Percentiles rank a stretch among this genome's conserved stretches.
Evolutionary conservation across 2,329 filamentous ascomycete genomes (phyloP).

Genomic region (Trichoderma sp.): DNA sequence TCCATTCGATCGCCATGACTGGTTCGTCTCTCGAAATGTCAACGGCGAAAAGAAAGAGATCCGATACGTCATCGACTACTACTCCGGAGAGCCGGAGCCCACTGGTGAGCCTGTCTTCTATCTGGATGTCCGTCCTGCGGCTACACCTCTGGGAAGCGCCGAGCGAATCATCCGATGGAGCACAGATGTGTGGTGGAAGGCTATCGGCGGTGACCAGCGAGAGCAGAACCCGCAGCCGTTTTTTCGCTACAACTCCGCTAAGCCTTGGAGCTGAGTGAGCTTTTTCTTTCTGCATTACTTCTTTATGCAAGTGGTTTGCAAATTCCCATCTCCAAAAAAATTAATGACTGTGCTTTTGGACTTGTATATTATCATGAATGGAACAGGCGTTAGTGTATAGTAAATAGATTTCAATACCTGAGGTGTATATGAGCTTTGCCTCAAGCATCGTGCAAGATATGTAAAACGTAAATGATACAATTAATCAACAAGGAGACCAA

Average conservation of each 20-base stretch:
- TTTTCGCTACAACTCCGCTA: slow-evolving; percentile 32
- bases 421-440: not conserved
- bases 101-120: slow-evolving; percentile 93
- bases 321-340: slow-evolving; percentile 20
- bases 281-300: not conserved
- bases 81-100: slow-evolving; percentile 70
- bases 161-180: slow-evolving; percentile 88
- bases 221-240: slow-evolving; percentile 45
- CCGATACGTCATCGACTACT: slow-evolving; percentile 97
- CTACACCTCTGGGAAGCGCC: slow-evolving; percentile 75
- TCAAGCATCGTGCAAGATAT: not conserved
- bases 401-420: slow-evolving; percentile 1
- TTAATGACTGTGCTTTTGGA: slow-evolving; percentile 28
- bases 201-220: slow-evolving; percentile 69
- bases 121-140: slow-evolving; percentile 87
- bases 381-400: slow-evolving; percentile 14
- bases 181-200: slow-evolving; percentile 91
- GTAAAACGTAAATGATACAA: not conserved
- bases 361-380: slow-evolving; percentile 29
- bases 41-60: slow-evolving; percentile 73
- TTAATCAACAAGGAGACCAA: not conserved
- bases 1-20: slow-evolving; percentile 96
- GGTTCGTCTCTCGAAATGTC: slow-evolving; percentile 79
- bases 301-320: slow-evolving; percentile 14
- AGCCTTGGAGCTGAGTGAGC: slow-evolving; percentile 23